Evolutionary conservation across 2,329 filamentous ascomycete genomes (phyloP), one percentile per base, ranked within the genome.

Genomic region (Thielaviopsis euricoi): DNA sequence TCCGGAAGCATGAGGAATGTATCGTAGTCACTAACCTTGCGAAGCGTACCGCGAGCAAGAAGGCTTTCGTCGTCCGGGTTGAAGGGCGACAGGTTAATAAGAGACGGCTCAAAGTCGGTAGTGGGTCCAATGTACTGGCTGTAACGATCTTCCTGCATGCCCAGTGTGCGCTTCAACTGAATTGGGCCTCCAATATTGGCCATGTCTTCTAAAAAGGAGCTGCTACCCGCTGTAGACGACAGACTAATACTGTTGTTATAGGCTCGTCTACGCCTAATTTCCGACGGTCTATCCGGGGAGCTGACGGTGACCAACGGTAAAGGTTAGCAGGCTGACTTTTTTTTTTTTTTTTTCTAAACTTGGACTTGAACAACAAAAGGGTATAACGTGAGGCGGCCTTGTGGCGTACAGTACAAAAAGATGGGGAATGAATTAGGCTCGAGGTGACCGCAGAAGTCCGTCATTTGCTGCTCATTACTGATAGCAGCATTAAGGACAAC

Each of bases 51-150:
- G 63, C 81, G 74, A 46, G 85, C 79, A 59, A 88, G 76, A 22
- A 86, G 78, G 66, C 85, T 89, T 71, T 91, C 87, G 73, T 90
- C 86, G 67, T 86, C 84, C 29, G 83, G 83, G 70, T 91, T 86
- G 68, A 90, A 90, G 6, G 82, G 77, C 22, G 86, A 89, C 22
- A 91, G 76, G 64, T 87, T 86, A 70, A 91, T 87, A 57, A 93
- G 76, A n/a, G 84, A 84, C 17, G 86, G 85, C 67, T 93, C 87
- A 66, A 90, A 88, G 65, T 89, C 86, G 55, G 87, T 89, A 55
- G 86, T 91, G 59, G 85, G 81, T 25, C 87, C 87, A 64, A 93
- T 87, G 66, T 91, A 88, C 70, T 88, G 85, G 71, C 86, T 89
- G 68, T 86, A 89, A 61, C 86, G 82, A 68, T 88, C 84, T 65